These are phyloP conservation scores for Dimocarpus longan DNA, from an alignment of 345 rosid genomes.

Conservation along the genomic window DNA sequence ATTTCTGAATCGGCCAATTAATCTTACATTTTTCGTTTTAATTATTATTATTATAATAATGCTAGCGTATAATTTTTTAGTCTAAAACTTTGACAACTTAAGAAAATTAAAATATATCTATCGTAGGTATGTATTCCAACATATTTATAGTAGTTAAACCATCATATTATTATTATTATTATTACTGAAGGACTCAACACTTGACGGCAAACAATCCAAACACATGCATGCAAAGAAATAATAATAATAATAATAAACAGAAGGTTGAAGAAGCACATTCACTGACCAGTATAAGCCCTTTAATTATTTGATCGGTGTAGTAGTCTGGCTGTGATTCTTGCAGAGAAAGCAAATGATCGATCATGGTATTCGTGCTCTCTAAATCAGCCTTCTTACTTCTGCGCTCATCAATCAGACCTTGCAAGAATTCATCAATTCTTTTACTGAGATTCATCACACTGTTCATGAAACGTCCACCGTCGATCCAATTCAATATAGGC, in stretches of 20 bases:
- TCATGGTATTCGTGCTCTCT: slow-evolving; percentile 42
- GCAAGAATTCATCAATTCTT: slow-evolving; percentile 46
- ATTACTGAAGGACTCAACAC: background rate
- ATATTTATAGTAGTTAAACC: too few relatives aligned
- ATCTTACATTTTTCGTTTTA: too few relatives aligned
- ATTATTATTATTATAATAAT: too few relatives aligned
- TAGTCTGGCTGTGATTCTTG: slow-evolving; percentile 48
- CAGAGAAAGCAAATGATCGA: slow-evolving; percentile 57
- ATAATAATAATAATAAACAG: background rate
- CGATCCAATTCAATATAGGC: slow-evolving; percentile 40
- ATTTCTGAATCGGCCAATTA: too few relatives aligned
- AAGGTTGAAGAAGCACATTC: background rate
- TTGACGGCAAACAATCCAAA: background rate
- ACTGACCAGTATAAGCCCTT: slow-evolving; percentile 47
- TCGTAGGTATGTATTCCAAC: too few relatives aligned
- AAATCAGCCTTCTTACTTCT: slow-evolving; percentile 25
- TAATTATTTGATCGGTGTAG: slow-evolving; percentile 59
- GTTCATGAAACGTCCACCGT: slow-evolving; percentile 33
- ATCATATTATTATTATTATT: too few relatives aligned
- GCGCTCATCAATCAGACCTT: slow-evolving; percentile 50
- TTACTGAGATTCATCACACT: slow-evolving; percentile 29
- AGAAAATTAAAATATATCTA: too few relatives aligned
- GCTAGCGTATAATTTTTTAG: too few relatives aligned
- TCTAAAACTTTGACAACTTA: too few relatives aligned
- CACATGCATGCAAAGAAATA: background rate